These are phyloP conservation scores for Penicillium digitatum DNA, from an alignment of 2,329 filamentous ascomycete genomes.

Conservation along the genomic window DNA sequence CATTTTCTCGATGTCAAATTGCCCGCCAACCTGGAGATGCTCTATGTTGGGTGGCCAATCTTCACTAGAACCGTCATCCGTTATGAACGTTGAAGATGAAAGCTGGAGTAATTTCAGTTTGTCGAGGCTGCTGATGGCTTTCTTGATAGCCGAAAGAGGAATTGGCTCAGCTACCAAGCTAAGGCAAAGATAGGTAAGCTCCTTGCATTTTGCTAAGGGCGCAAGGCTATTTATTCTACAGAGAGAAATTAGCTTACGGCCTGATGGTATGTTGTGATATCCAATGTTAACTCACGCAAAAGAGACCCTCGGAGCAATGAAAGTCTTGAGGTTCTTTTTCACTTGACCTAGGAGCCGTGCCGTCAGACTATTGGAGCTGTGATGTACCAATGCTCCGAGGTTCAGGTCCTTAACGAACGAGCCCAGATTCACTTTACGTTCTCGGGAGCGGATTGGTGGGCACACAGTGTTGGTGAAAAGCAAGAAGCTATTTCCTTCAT, in stretches of 20 bases:
- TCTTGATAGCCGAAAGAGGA: conserved; percentile 48
- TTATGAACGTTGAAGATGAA: conserved; percentile 20
- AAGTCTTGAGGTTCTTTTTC: conserved; percentile 51
- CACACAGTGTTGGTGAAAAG: conserved; percentile 54
- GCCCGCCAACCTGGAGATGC: conserved; percentile 4
- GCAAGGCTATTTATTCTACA: conserved; percentile 52
- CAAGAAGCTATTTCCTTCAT: conserved; percentile 49
- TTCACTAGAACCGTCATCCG: neutral
- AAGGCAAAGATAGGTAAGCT: conserved; percentile 51
- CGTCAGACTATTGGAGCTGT: conserved; percentile 56
- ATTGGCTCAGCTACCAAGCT: conserved; percentile 52
- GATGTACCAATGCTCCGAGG: conserved; percentile 55
- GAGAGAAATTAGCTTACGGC: neutral
- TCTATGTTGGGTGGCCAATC: conserved; percentile 7
- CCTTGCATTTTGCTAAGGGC: conserved; percentile 53
- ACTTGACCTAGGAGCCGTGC: conserved; percentile 54
- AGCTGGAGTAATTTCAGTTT: conserved; percentile 47
- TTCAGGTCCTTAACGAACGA: conserved; percentile 52
- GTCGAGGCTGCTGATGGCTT: conserved; percentile 47
- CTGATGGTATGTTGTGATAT: neutral
- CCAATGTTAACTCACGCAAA: conserved; percentile 47
- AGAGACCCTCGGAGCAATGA: conserved; percentile 55
- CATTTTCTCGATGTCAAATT: neutral
- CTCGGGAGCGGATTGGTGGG: conserved; percentile 44
- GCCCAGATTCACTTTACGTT: conserved; percentile 45